Base-by-base conservation (phyloP, 208 protist species). In the Leptomonas seymouri region DNA sequence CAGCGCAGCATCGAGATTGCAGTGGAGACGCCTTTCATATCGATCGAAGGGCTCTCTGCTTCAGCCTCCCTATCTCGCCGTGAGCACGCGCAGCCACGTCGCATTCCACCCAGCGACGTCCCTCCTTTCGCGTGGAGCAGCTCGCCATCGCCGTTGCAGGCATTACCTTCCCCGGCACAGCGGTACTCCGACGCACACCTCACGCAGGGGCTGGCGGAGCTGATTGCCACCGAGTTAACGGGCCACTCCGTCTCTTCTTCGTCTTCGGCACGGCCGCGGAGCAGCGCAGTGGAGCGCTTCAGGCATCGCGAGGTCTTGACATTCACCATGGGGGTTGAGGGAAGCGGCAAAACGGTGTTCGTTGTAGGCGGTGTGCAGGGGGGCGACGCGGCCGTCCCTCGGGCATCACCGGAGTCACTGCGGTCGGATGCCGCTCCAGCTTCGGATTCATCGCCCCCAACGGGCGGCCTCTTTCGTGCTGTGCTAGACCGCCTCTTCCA, bases 401-500 rank as follows among this genome's bases (percentile, higher is more conserved):
- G 48, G 21, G 25, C 53, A 0, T 7, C 11, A 18, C 36, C 14
- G 28, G 1, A 46, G 41, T 21, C 28, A 25, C 49, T 23, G 45
- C 20, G 25, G 15, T 58, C 57, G 15, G 3, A 41, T 27, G n/a
- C 20, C 9, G 28, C 20, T 16, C 11, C 44, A 16, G 44, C 44
- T 48, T 48, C 44, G 20, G 7, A 5, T 21, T 48, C 21, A 31
- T 20, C 31, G 31, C 31, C 12, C 31, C 16, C 20, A 9, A 48
- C 36, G 57, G 42, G 21, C 51, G 44, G 65, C 31, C 54, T 80
- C 57, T 71, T 80, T 9, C 7, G 25, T 4, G 50, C 57, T 2
- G 75, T 80, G 45, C 21, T 80, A 57, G 44, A 61, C 50, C 68
- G 62, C 16, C 61, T 80, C 21, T 80, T 74, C 48, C 14, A 18